Conservation (phyloP, 768 basidiomycete species). For the Lentinula sp. region DNA sequence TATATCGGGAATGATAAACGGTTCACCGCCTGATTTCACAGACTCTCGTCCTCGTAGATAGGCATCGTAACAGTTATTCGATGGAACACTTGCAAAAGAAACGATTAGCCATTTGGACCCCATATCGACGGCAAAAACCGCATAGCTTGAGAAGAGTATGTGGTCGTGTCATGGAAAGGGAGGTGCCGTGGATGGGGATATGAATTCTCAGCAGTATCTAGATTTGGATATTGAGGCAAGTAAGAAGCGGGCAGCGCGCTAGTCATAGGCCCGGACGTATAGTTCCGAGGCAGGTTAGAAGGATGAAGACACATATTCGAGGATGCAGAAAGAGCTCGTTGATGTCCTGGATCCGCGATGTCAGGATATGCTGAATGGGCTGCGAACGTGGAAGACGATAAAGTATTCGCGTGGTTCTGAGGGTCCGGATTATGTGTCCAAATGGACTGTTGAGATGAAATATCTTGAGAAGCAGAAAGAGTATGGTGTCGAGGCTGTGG, state of each 20-base stretch:
- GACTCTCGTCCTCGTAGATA: neutral
- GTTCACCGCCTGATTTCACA: neutral
- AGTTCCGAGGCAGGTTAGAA: neutral
- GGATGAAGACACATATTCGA: neutral
- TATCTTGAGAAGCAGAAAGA: constrained; percentile 4
- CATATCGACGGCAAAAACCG: constrained; percentile 27
- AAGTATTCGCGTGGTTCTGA: neutral
- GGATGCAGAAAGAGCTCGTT: neutral
- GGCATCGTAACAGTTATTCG: neutral
- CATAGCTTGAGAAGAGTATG: constrained; percentile 19
- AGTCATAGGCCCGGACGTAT: neutral
- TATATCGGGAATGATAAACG: too few relatives aligned
- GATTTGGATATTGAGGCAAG: neutral
- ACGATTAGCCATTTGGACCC: constrained; percentile 25
- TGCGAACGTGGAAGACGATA: neutral
- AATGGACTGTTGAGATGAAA: neutral
- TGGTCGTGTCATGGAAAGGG: constrained; percentile 23
- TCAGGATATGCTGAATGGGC: neutral
- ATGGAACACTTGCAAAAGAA: neutral
- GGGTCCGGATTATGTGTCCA: neutral
- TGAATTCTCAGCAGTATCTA: neutral
- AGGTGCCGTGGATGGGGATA: constrained; percentile 20
- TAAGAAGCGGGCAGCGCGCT: neutral
- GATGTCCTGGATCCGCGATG: neutral
- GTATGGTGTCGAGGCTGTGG: neutral